These are phyloP conservation scores for California macrophylla DNA, from an alignment of 441 rosid species.

Conservation along the genomic window DNA sequence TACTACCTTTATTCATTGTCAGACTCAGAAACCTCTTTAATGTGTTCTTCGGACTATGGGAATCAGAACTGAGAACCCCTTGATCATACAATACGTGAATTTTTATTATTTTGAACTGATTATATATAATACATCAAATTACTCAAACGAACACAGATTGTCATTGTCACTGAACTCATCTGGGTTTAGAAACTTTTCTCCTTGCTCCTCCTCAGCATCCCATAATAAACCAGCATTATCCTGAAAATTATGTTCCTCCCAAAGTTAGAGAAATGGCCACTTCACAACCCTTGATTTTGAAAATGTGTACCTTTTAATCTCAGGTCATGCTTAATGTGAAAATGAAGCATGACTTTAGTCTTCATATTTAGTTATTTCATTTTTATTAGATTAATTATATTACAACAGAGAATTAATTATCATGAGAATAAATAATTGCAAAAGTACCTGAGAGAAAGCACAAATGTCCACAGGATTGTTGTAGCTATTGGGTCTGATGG, in stretches of 20 bases:
- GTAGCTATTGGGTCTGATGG: constrained; percentile 5
- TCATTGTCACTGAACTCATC: not conserved
- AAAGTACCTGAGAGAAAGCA: not conserved
- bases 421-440: not conserved
- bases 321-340: no score
- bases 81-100: not conserved
- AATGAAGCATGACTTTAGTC: no score
- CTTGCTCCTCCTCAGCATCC: not conserved
- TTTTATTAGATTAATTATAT: no score
- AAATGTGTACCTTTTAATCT: no score
- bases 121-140: not conserved
- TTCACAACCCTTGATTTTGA: not conserved
- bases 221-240: not conserved
- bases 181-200: not conserved
- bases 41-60: not conserved
- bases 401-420: no score
- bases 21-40: constrained; percentile 1
- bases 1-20: not conserved
- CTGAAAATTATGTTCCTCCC: not conserved
- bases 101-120: not conserved
- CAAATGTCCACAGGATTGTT: not conserved
- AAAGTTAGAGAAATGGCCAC: not conserved
- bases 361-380: no score
- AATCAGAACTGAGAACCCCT: not conserved
- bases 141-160: not conserved